Percentiles rank a stretch among this genome's conserved stretches.
These are phyloP conservation scores for Diaporthe nobilis DNA, from an alignment of 2,329 filamentous ascomycete species.

Conservation along the genomic window DNA sequence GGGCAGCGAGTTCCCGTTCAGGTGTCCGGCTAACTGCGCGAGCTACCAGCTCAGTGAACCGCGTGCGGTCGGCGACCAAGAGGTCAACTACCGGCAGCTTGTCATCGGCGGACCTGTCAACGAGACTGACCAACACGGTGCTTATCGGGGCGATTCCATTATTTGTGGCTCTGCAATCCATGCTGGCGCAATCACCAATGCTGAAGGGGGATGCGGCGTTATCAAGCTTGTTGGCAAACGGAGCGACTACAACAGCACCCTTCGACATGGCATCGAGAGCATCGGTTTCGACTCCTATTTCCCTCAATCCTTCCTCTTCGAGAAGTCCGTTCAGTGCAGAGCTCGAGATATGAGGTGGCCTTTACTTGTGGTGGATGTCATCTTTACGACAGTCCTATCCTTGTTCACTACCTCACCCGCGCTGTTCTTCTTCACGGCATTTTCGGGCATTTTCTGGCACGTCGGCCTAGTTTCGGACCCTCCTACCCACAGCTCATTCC, in stretches of 20 bases:
- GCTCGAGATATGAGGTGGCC: slow-evolving; percentile 88
- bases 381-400: slow-evolving; percentile 83
- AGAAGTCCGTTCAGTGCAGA: slow-evolving; percentile 74
- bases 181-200: slow-evolving; percentile 76
- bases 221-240: slow-evolving; percentile 79
- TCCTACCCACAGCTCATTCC: slow-evolving; percentile 76
- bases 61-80: slow-evolving; percentile 80
- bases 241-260: slow-evolving; percentile 73
- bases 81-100: slow-evolving; percentile 74
- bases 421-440: slow-evolving; percentile 88
- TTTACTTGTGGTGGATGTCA: slow-evolving; percentile 83
- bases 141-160: slow-evolving; percentile 89
- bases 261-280: slow-evolving; percentile 82
- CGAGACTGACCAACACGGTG: slow-evolving; percentile 57
- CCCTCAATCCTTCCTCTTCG: slow-evolving; percentile 86
- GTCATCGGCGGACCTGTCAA: slow-evolving; percentile 76
- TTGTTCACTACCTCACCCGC: slow-evolving; percentile 84
- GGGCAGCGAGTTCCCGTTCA: slow-evolving; percentile 78
- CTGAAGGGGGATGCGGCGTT: slow-evolving; percentile 80
- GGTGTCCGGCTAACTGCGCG: slow-evolving; percentile 81
- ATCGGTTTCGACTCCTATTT: slow-evolving; percentile 89
- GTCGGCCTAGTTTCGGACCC: slow-evolving; percentile 92
- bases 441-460: slow-evolving; percentile 88
- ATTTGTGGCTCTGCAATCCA: slow-evolving; percentile 84
- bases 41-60: slow-evolving; percentile 77